Conservation (phyloP, 768 basidiomycete genomes). For the Terana coerulea region DNA sequence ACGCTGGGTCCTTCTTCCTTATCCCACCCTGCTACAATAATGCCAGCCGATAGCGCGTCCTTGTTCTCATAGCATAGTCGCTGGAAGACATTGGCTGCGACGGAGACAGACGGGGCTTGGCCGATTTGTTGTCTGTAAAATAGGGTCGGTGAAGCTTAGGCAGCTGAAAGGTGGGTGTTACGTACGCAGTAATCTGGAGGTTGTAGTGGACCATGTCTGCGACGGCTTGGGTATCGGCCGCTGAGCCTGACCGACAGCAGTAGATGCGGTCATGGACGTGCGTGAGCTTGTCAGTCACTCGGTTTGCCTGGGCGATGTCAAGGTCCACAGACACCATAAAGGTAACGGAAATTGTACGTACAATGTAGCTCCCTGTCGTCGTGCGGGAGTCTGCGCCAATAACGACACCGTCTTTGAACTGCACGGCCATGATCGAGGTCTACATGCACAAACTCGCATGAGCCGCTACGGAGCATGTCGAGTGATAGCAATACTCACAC, state of each 20-base stretch:
- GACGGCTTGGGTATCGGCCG: conserved; percentile 95
- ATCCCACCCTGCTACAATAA: conserved; percentile 99
- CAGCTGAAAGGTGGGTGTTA: conserved; percentile 13
- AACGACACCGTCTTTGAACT: conserved; percentile 92
- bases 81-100: conserved; percentile 82
- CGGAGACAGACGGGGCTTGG: conserved; percentile 70
- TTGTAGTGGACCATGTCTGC: conserved; percentile 87
- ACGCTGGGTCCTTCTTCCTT: conserved; percentile 86
- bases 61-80: conserved; percentile 92
- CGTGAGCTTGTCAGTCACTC: conserved; percentile 98
- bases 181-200: conserved; percentile 72
- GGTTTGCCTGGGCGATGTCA: conserved; percentile 66
- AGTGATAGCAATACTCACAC: conserved; percentile 73
- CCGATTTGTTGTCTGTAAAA: conserved; percentile 48
- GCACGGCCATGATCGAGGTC: conserved; percentile 99
- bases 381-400: conserved; percentile 97
- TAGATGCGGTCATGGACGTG: conserved; percentile 97
- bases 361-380: conserved; percentile 95
- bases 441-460: conserved; percentile 26
- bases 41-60: conserved; percentile 82
- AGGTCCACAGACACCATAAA: neutral
- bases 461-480: no score
- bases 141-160: no score
- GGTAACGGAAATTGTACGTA: conserved; percentile 32
- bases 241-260: conserved; percentile 97